Percentiles rank a stretch among this genome's conserved stretches.
These are phyloP conservation scores for Salix arbutifolia DNA, from an alignment of 345 rosid genomes.

Conservation along the genomic window DNA sequence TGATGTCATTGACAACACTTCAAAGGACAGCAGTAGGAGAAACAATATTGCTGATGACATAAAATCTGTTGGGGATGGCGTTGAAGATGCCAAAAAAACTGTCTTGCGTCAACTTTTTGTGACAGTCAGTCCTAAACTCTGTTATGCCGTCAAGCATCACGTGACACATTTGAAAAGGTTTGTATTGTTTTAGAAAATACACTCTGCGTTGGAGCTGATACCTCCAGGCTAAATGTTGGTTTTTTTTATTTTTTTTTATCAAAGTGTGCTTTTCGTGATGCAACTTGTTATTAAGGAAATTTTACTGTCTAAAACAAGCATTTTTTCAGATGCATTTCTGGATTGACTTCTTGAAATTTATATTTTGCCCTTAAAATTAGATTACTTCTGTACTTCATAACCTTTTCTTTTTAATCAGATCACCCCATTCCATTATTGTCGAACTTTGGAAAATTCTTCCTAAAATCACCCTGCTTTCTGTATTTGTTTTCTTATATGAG, in stretches of 20 bases:
- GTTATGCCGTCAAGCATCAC: slow-evolving; percentile 43
- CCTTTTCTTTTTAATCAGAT: not conserved
- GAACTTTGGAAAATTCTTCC: not conserved
- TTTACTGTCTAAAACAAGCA: not conserved
- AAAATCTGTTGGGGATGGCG: not conserved
- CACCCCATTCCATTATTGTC: not conserved
- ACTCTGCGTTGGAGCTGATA: not conserved
- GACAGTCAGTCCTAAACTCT: slow-evolving; percentile 46
- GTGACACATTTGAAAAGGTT: slow-evolving; percentile 45
- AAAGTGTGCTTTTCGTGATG: not conserved
- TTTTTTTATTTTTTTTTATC: not conserved
- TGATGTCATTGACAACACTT: not conserved
- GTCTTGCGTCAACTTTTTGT: slow-evolving; percentile 49
- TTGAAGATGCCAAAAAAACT: slow-evolving; percentile 7
- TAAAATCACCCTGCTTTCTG: not conserved
- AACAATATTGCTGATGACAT: not conserved
- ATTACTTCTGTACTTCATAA: not conserved
- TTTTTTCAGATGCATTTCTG: not conserved
- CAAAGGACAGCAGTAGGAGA: not conserved
- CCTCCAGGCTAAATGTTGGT: not conserved
- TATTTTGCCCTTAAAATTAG: not conserved
- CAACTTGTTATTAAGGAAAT: not conserved
- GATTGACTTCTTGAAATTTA: not conserved
- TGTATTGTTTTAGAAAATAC: not conserved
- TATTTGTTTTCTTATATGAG: not conserved